Conservation (phyloP, 768 basidiomycete species). For the Pholiota molesta region DNA sequence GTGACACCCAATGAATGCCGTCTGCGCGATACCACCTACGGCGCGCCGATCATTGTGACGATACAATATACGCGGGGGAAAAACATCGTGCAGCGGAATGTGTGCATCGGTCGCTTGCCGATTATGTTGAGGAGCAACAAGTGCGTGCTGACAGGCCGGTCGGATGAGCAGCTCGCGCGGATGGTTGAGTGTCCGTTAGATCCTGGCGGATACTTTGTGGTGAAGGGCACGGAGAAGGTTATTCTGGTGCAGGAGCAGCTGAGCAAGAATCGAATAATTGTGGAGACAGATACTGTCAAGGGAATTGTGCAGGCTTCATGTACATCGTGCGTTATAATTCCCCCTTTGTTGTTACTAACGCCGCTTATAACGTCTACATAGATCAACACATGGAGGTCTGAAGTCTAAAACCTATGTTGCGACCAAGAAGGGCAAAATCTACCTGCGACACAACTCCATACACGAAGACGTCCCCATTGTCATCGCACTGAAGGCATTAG, state of each 20-base stretch:
- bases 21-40: slow-evolving; percentile 92
- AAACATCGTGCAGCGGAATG: slow-evolving; percentile 83
- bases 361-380: slow-evolving; percentile 30
- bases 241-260: slow-evolving; percentile 98
- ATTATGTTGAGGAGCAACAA: slow-evolving; percentile 98
- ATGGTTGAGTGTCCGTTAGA: slow-evolving; percentile 98
- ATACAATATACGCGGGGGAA: slow-evolving; percentile 94
- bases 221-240: slow-evolving; percentile 99
- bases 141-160: slow-evolving; percentile 83
- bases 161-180: slow-evolving; percentile 81
- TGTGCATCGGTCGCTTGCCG: slow-evolving; percentile 89
- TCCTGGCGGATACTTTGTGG: slow-evolving; percentile 99
- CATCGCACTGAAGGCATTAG: slow-evolving; percentile 94
- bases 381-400: slow-evolving; percentile 79
- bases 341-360: not conserved
- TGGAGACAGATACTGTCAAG: slow-evolving; percentile 91
- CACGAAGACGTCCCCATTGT: slow-evolving; percentile 97
- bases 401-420: slow-evolving; percentile 98
- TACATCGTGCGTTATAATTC: slow-evolving; percentile 77
- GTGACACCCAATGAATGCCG: slow-evolving; percentile 98
- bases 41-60: slow-evolving; percentile 90
- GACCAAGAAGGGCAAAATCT: slow-evolving; percentile 93
- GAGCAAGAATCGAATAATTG: slow-evolving; percentile 99
- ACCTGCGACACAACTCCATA: slow-evolving; percentile 96
- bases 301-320: slow-evolving; percentile 93